phyloP scores from a whole-genome alignment of 176 grass and related monocot genomes.

The Cenchrus americanus region DNA sequence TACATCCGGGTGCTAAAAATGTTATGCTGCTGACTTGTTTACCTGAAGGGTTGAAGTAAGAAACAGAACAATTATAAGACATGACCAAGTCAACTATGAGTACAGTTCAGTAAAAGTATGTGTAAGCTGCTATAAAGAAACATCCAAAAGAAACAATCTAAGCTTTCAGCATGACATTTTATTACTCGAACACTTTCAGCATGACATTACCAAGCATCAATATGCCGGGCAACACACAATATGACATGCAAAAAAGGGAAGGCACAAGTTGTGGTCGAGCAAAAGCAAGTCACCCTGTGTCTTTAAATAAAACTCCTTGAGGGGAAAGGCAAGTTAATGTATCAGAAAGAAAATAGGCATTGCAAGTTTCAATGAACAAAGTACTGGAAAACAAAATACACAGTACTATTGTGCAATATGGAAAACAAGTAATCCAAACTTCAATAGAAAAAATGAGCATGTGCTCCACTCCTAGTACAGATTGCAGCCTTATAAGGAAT shows the following conservation, averaged over 20 bases:
- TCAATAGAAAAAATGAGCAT: not conserved
- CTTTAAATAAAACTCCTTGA: not conserved
- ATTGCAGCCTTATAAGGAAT: slow-evolving; percentile 1
- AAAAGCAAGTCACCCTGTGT: not conserved
- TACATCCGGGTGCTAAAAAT: slow-evolving; percentile 44
- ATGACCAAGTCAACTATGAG: not conserved
- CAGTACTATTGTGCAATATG: not conserved
- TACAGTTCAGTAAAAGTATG: slow-evolving; percentile 23
- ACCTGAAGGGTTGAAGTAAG: slow-evolving; percentile 49
- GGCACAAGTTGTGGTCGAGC: no score
- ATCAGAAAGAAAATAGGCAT: not conserved
- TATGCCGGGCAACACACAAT: slow-evolving; percentile 23
- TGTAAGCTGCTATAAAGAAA: slow-evolving; percentile 3
- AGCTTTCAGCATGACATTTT: not conserved
- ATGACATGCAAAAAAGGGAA: not conserved
- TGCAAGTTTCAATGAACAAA: slow-evolving; percentile 22
- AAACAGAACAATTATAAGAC: slow-evolving; percentile 20
- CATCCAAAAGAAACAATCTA: not conserved
- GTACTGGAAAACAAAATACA: not conserved
- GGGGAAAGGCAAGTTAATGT: not conserved
- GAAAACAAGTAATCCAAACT: no score
- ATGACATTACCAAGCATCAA: slow-evolving; percentile 7
- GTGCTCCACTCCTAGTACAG: not conserved
- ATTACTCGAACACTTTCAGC: no score
- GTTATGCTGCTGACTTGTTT: slow-evolving; percentile 43